Base-by-base conservation (phyloP, 2,329 filamentous ascomycete species). In the Scortechinia acanthostroma region DNA sequence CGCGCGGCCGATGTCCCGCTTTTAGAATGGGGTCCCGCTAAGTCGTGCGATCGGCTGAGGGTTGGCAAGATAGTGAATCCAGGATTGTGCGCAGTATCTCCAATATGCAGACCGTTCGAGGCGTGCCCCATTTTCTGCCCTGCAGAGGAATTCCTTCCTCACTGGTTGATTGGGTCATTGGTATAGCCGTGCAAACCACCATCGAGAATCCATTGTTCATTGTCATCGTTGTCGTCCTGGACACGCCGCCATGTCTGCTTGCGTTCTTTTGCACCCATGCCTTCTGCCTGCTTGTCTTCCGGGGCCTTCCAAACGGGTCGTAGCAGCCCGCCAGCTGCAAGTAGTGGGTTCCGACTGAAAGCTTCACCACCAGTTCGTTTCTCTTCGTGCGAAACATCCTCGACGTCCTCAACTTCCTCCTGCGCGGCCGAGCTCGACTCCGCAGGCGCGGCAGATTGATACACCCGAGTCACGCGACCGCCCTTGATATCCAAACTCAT, bases 401-500 rank as follows among this genome's bases (percentile, higher is more conserved):
- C 45, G 35, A 22, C 19, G 21, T 23, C 37, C 4, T 51, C 48
- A 33, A 51, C 53, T 5, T 50, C 48, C 15, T 48, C 52, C n/a
- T 58, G 54, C 4, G 57, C 51, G 40, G 57, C 51, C 28, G 50
- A 48, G 25, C 54, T 52, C 17, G 42, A 21, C 4, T 28, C 13
- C 21, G 48, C 37, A 6, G 37, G n/a, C 6, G 42, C 42, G 6
- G 10, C 42, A 14, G 10, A 10, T 6, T 43, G 42, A 21, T 43
- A 28, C 5, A 28, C 42, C 22, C 20, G 10, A 6, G 15, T 10
- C 10, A 86, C 70, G 48, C 77, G 83, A 1, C 80, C 80, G 2
- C 76, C 77, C 43, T 76, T 77, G 5, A 88, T 63, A 61, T 87
- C 82, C 50, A 88, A 74, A 53, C 78, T 83, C 49, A 86, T 79